A percentile compares a stretch with the other conserved stretches of the same genome.
Evolutionary conservation across 345 rosid species (phyloP).

Genomic region (Gossypium ekmanianum): DNA sequence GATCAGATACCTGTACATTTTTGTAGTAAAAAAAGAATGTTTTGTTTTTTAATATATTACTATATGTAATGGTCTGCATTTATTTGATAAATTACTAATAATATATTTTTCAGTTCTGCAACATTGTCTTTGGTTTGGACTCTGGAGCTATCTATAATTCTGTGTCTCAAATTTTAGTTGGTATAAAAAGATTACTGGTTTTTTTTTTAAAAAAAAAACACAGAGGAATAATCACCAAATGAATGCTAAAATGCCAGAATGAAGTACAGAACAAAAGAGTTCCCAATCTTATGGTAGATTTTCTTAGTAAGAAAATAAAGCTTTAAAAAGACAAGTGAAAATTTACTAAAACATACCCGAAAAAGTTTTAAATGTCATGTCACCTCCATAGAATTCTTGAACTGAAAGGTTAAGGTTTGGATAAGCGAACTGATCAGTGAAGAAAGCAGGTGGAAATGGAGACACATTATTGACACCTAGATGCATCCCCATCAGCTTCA

Average conservation of each 20-base stretch:
- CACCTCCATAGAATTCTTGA: too few species aligned
- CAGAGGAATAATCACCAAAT: background rate
- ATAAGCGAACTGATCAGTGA: too few species aligned
- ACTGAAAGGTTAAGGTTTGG: too few species aligned
- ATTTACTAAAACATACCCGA: background rate
- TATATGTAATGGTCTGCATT: constrained; percentile 12
- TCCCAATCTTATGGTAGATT: background rate
- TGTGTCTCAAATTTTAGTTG: background rate
- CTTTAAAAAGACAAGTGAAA: background rate
- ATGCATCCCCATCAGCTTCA: too few species aligned
- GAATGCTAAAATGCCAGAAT: background rate
- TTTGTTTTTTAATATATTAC: background rate
- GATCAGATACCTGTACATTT: constrained; percentile 20
- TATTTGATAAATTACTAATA: constrained; percentile 20
- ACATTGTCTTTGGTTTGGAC: background rate
- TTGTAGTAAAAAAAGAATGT: constrained; percentile 3
- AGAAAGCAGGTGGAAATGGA: too few species aligned
- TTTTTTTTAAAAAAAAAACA: too few species aligned
- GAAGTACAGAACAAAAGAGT: background rate
- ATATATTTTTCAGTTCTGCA: constrained; percentile 17
- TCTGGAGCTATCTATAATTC: background rate
- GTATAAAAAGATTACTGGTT: background rate
- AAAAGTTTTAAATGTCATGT: too few species aligned
- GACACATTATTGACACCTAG: too few species aligned
- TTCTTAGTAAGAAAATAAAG: background rate